Evolutionary conservation across 106 monocot genomes (phyloP).

Genomic region (Triglochin maritima): DNA sequence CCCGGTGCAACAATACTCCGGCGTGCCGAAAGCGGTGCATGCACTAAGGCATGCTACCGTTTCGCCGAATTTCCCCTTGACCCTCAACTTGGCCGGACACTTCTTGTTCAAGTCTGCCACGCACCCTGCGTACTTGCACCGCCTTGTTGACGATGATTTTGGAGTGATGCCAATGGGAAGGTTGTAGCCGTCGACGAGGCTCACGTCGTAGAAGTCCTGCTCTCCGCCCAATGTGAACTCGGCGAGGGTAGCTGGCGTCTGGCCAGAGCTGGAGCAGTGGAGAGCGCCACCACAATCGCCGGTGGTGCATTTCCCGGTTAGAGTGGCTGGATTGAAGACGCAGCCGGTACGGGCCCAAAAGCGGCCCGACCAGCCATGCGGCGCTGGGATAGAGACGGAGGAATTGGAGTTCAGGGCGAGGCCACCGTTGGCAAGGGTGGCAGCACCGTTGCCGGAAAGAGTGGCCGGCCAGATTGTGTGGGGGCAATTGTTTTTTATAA

Average conservation of each 20-base stretch:
- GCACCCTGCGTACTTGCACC: slow-evolving; percentile 42
- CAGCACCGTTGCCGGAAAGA: slow-evolving; percentile 46
- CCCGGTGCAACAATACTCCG: slow-evolving; percentile 56
- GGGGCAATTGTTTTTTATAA: slow-evolving; percentile 43
- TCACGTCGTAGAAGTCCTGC: slow-evolving; percentile 67
- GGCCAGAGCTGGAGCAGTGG: slow-evolving; percentile 35
- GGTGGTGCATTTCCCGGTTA: slow-evolving; percentile 29
- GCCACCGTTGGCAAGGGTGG: slow-evolving; percentile 40
- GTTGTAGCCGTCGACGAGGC: slow-evolving; percentile 70
- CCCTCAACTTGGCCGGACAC: slow-evolving; percentile 53
- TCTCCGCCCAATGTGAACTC: slow-evolving; percentile 56
- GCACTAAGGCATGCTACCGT: slow-evolving; percentile 32
- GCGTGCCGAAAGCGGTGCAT: slow-evolving; percentile 39
- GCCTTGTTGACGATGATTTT: neutral
- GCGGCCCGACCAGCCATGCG: slow-evolving; percentile 62
- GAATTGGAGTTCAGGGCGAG: slow-evolving; percentile 30
- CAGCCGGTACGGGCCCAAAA: slow-evolving; percentile 72
- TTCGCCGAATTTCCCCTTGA: slow-evolving; percentile 7
- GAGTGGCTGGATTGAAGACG: slow-evolving; percentile 16
- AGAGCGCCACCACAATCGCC: slow-evolving; percentile 48
- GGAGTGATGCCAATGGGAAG: slow-evolving; percentile 34
- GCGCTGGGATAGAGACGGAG: slow-evolving; percentile 36
- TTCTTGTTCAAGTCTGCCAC: slow-evolving; percentile 35
- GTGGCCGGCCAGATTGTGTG: slow-evolving; percentile 53
- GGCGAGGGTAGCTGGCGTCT: slow-evolving; percentile 45